Conservation (phyloP, 306 rosid species). For the Fragaria nilgerrensis region DNA sequence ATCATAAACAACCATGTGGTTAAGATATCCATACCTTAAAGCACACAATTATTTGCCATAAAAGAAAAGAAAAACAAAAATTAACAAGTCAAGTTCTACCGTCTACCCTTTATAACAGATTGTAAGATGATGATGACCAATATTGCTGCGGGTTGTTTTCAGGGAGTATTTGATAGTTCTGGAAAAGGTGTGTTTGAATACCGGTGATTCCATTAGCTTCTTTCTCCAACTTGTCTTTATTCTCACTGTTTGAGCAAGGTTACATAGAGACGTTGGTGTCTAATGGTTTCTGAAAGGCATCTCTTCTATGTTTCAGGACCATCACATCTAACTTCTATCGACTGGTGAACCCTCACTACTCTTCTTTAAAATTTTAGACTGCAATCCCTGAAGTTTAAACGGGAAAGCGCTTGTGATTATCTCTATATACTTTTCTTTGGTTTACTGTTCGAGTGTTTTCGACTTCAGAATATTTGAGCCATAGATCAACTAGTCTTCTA, state of each 20-base stretch:
- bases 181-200: no score
- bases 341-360: slow-evolving; percentile 53
- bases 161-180: no score
- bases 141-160: no score
- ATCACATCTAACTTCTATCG: slow-evolving; percentile 56
- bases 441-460: background rate
- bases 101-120: no score
- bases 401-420: background rate
- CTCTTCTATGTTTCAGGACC: slow-evolving; percentile 70
- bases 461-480: background rate
- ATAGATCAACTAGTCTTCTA: background rate
- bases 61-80: no score
- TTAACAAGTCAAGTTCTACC: no score
- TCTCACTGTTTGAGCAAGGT: slow-evolving; percentile 7
- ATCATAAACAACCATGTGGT: no score
- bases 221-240: background rate
- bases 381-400: background rate
- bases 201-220: no score
- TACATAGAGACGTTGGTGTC: slow-evolving; percentile 11
- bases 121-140: no score
- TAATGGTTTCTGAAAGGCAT: slow-evolving; percentile 70
- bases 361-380: background rate
- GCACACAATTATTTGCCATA: no score
- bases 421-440: background rate
- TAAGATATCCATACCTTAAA: no score